Conservation (phyloP, 176 grass and related monocot species). For the Microstegium vimineum region DNA sequence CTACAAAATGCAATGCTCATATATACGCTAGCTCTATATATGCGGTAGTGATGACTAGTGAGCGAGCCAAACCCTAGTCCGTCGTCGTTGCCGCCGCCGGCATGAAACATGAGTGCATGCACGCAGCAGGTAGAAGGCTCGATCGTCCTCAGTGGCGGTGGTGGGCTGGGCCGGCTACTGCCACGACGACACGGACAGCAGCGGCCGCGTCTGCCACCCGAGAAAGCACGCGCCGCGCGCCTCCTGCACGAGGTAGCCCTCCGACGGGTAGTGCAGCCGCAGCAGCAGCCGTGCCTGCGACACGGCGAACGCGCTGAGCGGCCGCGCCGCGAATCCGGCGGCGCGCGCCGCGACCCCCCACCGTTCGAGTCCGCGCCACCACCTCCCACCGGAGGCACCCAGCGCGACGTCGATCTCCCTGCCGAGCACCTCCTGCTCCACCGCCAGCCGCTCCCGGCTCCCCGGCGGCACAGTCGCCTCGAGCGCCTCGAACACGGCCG, state of each 20-base stretch:
- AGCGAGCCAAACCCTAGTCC: conserved; percentile 44
- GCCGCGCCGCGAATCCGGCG: conserved; percentile 52
- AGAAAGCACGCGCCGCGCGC: conserved; percentile 70
- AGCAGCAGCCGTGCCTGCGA: conserved; percentile 88
- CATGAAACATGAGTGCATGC: conserved; percentile 17
- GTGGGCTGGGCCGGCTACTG: conserved; percentile 33
- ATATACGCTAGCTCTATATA: conserved; percentile 27
- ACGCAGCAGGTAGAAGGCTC: not conserved
- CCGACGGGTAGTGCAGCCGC: conserved; percentile 95
- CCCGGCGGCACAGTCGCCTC: conserved; percentile 88
- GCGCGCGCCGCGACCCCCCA: conserved; percentile 53
- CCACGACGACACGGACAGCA: conserved; percentile 98
- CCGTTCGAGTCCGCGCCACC: conserved; percentile 61
- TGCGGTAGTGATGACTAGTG: not conserved
- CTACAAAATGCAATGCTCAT: conserved; percentile 41
- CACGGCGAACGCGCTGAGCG: conserved; percentile 74
- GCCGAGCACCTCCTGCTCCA: conserved; percentile 78
- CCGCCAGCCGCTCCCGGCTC: conserved; percentile 71
- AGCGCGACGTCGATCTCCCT: conserved; percentile 75
- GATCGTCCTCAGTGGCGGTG: not conserved
- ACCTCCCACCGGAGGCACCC: conserved; percentile 16
- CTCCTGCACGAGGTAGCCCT: conserved; percentile 87
- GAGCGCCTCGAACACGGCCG: conserved; percentile 80
- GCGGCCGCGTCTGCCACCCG: conserved; percentile 78
- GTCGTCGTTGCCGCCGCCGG: not conserved